phyloP scores from a whole-genome alignment of 371 early-diverging fungal genomes.

The Mortierella sp. region DNA sequence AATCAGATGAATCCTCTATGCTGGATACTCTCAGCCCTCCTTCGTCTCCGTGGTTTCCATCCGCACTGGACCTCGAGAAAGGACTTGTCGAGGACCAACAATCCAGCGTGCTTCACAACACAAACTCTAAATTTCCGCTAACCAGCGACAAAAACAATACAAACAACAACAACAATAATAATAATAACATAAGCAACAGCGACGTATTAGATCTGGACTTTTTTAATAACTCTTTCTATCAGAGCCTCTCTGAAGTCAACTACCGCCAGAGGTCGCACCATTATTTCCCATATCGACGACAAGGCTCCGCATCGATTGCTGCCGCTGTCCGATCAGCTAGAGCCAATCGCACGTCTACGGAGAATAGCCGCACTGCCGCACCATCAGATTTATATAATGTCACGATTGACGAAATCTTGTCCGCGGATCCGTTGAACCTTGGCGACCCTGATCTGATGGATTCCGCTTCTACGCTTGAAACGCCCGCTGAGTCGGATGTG shows the following conservation, averaged over 20 bases:
- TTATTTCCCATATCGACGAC: background rate
- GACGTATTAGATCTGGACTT: constrained; percentile 14
- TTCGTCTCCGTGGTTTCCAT: constrained; percentile 36
- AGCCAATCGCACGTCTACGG: background rate
- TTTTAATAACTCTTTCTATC: constrained; percentile 43
- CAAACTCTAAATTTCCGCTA: background rate
- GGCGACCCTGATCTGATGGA: constrained; percentile 10
- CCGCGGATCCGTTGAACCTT: constrained; percentile 22
- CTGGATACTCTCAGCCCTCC: constrained; percentile 34
- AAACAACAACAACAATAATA: background rate
- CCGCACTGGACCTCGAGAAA: constrained; percentile 8
- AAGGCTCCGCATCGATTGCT: background rate
- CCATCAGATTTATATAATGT: constrained; percentile 43
- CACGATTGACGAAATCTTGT: constrained; percentile 37
- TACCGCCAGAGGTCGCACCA: background rate
- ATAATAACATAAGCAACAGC: background rate
- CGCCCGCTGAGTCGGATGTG: background rate
- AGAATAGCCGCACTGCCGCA: constrained; percentile 30
- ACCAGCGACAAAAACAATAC: background rate
- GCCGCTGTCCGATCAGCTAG: constrained; percentile 9
- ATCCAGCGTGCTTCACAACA: background rate
- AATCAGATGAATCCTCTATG: constrained; percentile 31
- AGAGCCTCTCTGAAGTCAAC: constrained; percentile 16
- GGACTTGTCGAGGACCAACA: background rate
- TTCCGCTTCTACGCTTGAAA: background rate